A percentile compares a stretch with the other conserved stretches of the same genome.
Conservation (phyloP, 2,329 filamentous ascomycete genomes). For the Arthrinium puccinioides region DNA sequence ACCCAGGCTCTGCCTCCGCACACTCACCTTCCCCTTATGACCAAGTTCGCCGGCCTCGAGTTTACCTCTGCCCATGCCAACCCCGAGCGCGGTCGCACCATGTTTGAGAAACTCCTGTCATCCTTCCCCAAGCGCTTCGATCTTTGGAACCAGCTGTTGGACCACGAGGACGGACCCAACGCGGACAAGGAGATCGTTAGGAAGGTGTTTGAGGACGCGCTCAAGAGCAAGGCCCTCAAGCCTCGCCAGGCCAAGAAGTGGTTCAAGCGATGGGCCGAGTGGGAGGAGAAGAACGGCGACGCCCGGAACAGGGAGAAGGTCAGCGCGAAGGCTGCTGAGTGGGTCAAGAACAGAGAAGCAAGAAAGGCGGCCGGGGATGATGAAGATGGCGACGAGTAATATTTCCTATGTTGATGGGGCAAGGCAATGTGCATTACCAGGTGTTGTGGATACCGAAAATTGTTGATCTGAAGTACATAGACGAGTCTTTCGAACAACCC, state of each 20-base stretch:
- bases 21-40: slow-evolving; percentile 63
- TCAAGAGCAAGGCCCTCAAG: slow-evolving; percentile 64
- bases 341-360: slow-evolving; percentile 46
- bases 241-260: slow-evolving; percentile 75
- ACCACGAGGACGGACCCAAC: slow-evolving; percentile 64
- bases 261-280: slow-evolving; percentile 88
- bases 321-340: slow-evolving; percentile 62
- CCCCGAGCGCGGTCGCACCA: slow-evolving; percentile 83
- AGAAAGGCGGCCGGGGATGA: background rate
- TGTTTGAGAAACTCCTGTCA: slow-evolving; percentile 82
- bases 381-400: slow-evolving; percentile 1
- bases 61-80: slow-evolving; percentile 80
- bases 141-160: slow-evolving; percentile 86
- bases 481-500: too few relatives aligned
- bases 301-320: slow-evolving; percentile 64
- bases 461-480: too few relatives aligned
- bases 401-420: background rate
- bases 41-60: slow-evolving; percentile 86
- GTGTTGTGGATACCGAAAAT: background rate
- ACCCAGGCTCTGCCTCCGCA: slow-evolving; percentile 72
- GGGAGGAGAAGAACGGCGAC: slow-evolving; percentile 71
- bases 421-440: background rate
- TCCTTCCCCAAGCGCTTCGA: slow-evolving; percentile 86
- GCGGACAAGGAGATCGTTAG: slow-evolving; percentile 50
- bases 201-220: slow-evolving; percentile 75